Evolutionary conservation across 2,329 filamentous ascomycete species (phyloP).

Genomic region (Oidium heveae): DNA sequence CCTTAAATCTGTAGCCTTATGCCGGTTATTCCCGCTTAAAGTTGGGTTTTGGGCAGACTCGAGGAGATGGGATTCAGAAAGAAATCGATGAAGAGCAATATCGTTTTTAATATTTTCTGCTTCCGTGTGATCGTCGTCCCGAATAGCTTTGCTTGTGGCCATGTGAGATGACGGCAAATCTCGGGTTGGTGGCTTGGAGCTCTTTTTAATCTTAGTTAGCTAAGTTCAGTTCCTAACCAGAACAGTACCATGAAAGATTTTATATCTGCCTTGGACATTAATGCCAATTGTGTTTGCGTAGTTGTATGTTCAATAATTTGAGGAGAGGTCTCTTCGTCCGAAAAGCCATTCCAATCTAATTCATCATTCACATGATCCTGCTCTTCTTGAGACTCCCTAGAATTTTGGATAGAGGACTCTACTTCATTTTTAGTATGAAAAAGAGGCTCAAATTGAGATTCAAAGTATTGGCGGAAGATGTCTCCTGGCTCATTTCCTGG

Average conservation of each 20-base stretch:
- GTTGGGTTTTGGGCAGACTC: slow-evolving; percentile 27
- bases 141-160: slow-evolving; percentile 11
- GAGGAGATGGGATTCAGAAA: slow-evolving; percentile 79
- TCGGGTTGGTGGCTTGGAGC: slow-evolving; percentile 11
- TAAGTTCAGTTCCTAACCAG: neutral
- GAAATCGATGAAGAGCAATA: slow-evolving; percentile 68
- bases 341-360: slow-evolving; percentile 39
- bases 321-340: slow-evolving; percentile 19
- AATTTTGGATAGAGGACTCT: slow-evolving; percentile 4
- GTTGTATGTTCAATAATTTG: slow-evolving; percentile 20
- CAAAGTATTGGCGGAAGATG: slow-evolving; percentile 64
- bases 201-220: slow-evolving; percentile 6
- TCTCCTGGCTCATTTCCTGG: slow-evolving; percentile 16
- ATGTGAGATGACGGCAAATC: slow-evolving; percentile 5
- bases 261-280: slow-evolving; percentile 40
- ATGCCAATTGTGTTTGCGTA: slow-evolving; percentile 5
- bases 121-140: slow-evolving; percentile 31
- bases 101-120: slow-evolving; percentile 61
- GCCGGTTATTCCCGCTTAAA: slow-evolving; percentile 38
- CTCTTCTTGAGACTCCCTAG: slow-evolving; percentile 8
- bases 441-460: slow-evolving; percentile 63
- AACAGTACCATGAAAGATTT: slow-evolving; percentile 43
- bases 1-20: slow-evolving; percentile 63
- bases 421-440: slow-evolving; percentile 13
- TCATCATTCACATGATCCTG: slow-evolving; percentile 11